A percentile compares a stretch with the other conserved stretches of the same genome.
Evolutionary conservation across 202 grass and related monocot species (phyloP).

Genomic region (Zizania palustris): DNA sequence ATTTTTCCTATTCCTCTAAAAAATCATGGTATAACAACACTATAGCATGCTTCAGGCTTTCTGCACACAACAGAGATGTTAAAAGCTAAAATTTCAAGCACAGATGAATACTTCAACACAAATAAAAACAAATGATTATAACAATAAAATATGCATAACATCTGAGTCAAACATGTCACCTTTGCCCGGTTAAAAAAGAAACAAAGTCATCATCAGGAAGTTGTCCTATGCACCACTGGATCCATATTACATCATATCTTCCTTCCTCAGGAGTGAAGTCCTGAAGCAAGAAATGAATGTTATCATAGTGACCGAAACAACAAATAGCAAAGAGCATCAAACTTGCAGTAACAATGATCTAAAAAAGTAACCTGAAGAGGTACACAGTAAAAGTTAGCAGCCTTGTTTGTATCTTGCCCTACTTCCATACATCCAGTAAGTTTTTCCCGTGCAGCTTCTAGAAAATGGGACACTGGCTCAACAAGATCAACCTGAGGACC

Average conservation of each 20-base stretch:
- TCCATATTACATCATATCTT: constrained; percentile 99
- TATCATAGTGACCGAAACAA: not conserved
- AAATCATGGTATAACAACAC: constrained; percentile 9
- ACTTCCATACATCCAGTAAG: constrained; percentile 57
- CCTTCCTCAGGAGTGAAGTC: constrained; percentile 85
- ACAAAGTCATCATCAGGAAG: constrained; percentile 96
- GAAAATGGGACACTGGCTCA: constrained; percentile 93
- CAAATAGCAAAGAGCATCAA: constrained; percentile 1
- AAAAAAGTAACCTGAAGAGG: constrained; percentile 80
- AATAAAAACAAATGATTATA: not conserved
- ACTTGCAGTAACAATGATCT: not conserved
- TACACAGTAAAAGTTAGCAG: constrained; percentile 81
- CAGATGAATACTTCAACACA: constrained; percentile 11
- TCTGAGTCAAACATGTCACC: constrained; percentile 35
- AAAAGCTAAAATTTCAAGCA: constrained; percentile 4
- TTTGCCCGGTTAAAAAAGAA: constrained; percentile 91
- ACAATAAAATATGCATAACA: not conserved
- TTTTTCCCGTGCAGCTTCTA: constrained; percentile 80
- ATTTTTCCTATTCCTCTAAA: not conserved
- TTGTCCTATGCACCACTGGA: constrained; percentile 99
- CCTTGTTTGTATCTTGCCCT: constrained; percentile 60
- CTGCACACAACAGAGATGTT: not conserved
- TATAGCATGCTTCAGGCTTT: not conserved
- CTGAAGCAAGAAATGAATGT: constrained; percentile 48
- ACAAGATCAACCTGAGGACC: constrained; percentile 87